Percentiles rank a stretch among this genome's conserved stretches.
These are phyloP conservation scores for Tylopilus subfusipes DNA, from an alignment of 768 basidiomycete genomes.

Conservation along the genomic window DNA sequence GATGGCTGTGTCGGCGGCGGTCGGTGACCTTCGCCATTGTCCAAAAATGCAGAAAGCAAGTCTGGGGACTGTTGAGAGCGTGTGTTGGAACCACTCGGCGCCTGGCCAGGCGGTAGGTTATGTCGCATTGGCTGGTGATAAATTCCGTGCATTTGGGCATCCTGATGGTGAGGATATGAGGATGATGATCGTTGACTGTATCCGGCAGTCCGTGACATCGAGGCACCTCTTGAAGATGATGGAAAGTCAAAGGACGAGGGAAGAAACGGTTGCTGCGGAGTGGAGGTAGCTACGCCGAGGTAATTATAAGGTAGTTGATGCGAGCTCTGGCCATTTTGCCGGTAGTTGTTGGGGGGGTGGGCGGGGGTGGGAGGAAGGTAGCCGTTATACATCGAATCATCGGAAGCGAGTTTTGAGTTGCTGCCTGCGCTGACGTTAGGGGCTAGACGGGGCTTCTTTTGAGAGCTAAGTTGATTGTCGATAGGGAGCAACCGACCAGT, in stretches of 20 bases:
- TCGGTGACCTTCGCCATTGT: conserved; percentile 28
- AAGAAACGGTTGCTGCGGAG: conserved; percentile 23
- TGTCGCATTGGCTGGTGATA: conserved; percentile 32
- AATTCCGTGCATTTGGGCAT: conserved; percentile 29
- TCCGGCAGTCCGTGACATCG: conserved; percentile 20
- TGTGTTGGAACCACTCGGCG: conserved; percentile 9
- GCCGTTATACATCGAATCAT: conserved; percentile 30
- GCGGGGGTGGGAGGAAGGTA: conserved; percentile 31
- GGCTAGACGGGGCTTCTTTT: conserved; percentile 32
- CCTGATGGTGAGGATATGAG: conserved; percentile 28
- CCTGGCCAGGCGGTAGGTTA: conserved; percentile 21
- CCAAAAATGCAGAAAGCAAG: conserved; percentile 30
- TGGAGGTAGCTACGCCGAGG: conserved; percentile 13
- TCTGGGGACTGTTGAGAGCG: conserved; percentile 27
- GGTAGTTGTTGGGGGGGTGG: conserved; percentile 26
- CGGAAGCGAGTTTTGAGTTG: conserved; percentile 23
- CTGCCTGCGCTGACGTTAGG: conserved; percentile 19
- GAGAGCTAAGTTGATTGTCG: conserved; percentile 23
- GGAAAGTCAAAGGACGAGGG: conserved; percentile 30
- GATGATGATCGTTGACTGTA: conserved; percentile 22
- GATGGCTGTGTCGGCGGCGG: conserved; percentile 21
- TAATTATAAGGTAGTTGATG: conserved; percentile 29
- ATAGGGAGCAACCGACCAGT: conserved; percentile 31
- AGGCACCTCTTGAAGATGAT: conserved; percentile 26
- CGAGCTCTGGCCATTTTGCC: conserved; percentile 27